Evolutionary conservation across 2,329 filamentous ascomycete genomes (phyloP).

Genomic region (Fonsecaea multimorphosa): DNA sequence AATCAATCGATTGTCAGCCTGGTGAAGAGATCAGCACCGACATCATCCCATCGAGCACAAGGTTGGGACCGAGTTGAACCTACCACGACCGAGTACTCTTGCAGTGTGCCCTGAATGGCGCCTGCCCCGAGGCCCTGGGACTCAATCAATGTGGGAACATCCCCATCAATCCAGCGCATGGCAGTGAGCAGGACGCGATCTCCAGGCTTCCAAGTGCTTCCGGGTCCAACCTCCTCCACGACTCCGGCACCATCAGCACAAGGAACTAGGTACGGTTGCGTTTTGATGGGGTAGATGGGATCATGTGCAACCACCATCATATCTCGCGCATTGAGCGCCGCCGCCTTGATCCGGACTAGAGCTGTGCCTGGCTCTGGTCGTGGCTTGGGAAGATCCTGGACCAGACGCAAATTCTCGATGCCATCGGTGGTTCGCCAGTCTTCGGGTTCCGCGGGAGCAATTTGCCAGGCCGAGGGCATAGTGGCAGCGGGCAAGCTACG

Average conservation of each 20-base stretch:
- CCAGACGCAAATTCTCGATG: conserved; percentile 14
- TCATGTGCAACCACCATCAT: conserved; percentile 24
- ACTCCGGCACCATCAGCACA: conserved; percentile 48
- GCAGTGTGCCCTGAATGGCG: conserved; percentile 16
- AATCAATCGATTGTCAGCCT: conserved; percentile 46
- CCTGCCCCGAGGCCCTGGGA: conserved; percentile 18
- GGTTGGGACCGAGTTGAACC: neutral
- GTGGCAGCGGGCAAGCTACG: neutral
- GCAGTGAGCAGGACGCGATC: conserved; percentile 17
- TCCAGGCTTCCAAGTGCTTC: conserved; percentile 16
- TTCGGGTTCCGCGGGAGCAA: conserved; percentile 20
- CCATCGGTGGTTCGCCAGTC: conserved; percentile 20
- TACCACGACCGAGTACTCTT: conserved; percentile 23
- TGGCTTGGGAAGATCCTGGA: conserved; percentile 15
- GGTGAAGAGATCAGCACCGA: neutral
- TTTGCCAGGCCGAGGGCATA: conserved; percentile 26
- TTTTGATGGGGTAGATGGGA: conserved; percentile 19
- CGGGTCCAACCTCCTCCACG: conserved; percentile 43
- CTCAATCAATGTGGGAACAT: conserved; percentile 15
- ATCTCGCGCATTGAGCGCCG: conserved; percentile 24
- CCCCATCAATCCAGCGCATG: conserved; percentile 13
- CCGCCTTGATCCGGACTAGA: conserved; percentile 21
- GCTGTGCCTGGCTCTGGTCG: conserved; percentile 6
- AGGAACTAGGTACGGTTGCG: conserved; percentile 42
- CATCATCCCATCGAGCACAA: neutral